Base-by-base conservation (phyloP, 2,329 filamentous ascomycete species). In the Neofusicoccum cordaticola region DNA sequence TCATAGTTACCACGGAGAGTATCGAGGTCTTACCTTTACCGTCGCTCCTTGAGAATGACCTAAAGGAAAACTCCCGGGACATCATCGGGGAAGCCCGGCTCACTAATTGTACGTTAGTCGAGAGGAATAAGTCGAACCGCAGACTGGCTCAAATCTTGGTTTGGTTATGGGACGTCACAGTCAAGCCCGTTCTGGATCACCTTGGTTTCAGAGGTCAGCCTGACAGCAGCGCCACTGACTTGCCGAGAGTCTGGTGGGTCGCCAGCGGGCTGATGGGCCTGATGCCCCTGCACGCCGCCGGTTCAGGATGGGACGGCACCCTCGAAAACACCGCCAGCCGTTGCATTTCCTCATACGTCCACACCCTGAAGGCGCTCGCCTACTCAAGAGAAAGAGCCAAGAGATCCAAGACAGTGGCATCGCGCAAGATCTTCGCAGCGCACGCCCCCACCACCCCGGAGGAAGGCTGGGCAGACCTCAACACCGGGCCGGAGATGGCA, bases 231-330 rank as follows among this genome's bases (percentile, higher is more conserved):
- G 0, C 57, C 13, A 27, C 35, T 5, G 22, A 51, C 4, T 35
- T 42, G 13, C 58, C 37, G 9, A 45, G 48, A 37, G 19, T 56
- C 9, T 68, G 60, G 60, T 63, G 52, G 61, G 47, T 66, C 8
- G 34, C 57, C 7, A 56, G 65, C 34, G 47, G 62, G 12, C 34
- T 62, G 60, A 61, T 64, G 39, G 62, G 58, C 1, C 13, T 70
- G 41, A 39, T 68, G 15, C 57, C 61, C 4, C 56, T 69, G 4
- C 68, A 67, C 19, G 65, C 65, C 12, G 65, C 65, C 0, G 65
- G 65, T 2, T 65, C 64, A 42, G 53, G 47, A 3, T n/a, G n/a
- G n/a, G 61, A 67, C 17, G 13, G 15, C 0, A 44, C n/a, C 3
- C 2, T 6, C 11, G 35, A 65, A 13, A 67, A 67, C 42, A 63